Evolutionary conservation across 805 yeast species (phyloP).

Genomic region (Myxozyma lipomycoides): DNA sequence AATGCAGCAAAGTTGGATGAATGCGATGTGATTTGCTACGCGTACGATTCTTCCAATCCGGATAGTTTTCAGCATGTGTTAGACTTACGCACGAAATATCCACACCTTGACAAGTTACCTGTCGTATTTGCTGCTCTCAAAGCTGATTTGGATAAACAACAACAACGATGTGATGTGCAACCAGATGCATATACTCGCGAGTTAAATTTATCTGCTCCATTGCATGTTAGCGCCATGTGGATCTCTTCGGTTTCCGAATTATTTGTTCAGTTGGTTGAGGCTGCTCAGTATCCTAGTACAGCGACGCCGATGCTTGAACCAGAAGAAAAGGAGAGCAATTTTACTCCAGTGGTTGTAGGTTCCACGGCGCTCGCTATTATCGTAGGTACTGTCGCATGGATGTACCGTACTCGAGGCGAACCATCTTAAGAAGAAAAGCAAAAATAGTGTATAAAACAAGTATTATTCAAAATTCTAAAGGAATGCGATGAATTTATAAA

Average conservation of each 20-base stretch:
- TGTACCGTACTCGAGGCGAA: conserved; percentile 46
- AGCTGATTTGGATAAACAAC: conserved; percentile 94
- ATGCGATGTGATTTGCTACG: conserved; percentile 86
- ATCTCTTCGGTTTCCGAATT: conserved; percentile 72
- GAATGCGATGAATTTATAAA: no score
- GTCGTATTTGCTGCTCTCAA: conserved; percentile 85
- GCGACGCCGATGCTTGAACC: conserved; percentile 55
- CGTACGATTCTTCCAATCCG: conserved; percentile 94
- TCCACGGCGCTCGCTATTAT: conserved; percentile 68
- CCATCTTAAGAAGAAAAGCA: conserved; percentile 31
- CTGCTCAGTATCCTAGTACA: conserved; percentile 71
- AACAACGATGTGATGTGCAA: conserved; percentile 77
- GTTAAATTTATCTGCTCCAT: conserved; percentile 67
- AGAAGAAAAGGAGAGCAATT: conserved; percentile 49
- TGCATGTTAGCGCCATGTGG: conserved; percentile 91
- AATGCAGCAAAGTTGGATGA: conserved; percentile 65
- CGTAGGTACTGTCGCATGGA: conserved; percentile 60
- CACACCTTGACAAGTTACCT: conserved; percentile 63
- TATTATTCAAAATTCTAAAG: no score
- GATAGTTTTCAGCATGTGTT: conserved; percentile 83
- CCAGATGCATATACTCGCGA: conserved; percentile 82
- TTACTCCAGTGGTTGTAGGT: conserved; percentile 55
- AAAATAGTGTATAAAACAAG: no score
- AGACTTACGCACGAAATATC: conserved; percentile 55
- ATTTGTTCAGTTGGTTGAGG: conserved; percentile 81